Conservation (phyloP, 108 stramenopile genomes). For the Epipyxis sp. region DNA sequence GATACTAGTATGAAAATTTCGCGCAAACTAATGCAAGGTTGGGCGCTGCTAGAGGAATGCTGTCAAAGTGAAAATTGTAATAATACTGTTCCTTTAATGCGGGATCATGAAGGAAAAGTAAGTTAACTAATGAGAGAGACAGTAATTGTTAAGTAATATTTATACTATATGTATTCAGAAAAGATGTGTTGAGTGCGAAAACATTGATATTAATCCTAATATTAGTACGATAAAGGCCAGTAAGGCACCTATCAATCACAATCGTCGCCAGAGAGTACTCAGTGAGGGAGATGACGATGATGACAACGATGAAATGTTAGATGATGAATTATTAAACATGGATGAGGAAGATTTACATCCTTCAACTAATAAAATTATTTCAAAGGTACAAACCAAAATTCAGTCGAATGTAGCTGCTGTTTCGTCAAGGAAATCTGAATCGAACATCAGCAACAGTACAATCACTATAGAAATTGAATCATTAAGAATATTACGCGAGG, state of each 20-base stretch:
- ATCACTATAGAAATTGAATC: no score
- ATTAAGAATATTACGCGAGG: no score
- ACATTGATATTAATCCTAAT: not conserved
- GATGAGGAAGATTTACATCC: no score
- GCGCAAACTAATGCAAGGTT: not conserved
- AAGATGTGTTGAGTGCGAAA: not conserved
- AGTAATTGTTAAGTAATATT: not conserved
- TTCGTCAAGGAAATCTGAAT: no score
- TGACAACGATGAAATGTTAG: no score
- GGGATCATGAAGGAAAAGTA: not conserved
- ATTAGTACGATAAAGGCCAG: no score
- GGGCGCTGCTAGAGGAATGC: not conserved
- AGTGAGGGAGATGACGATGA: not conserved
- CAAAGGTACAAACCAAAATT: no score
- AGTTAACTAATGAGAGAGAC: not conserved
- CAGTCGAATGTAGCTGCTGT: no score
- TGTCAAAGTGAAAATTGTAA: not conserved
- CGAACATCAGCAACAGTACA: no score
- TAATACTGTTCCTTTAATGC: not conserved
- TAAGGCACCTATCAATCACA: not conserved
- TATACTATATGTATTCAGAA: not conserved
- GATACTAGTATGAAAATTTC: not conserved
- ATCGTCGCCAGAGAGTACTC: not conserved
- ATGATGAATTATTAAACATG: no score
- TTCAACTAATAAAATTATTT: no score